Percentiles rank a stretch among this genome's conserved stretches.
These are phyloP conservation scores for Schizosaccharomyces versatilis DNA, from an alignment of 1,139 yeast genomes.

Conservation along the genomic window DNA sequence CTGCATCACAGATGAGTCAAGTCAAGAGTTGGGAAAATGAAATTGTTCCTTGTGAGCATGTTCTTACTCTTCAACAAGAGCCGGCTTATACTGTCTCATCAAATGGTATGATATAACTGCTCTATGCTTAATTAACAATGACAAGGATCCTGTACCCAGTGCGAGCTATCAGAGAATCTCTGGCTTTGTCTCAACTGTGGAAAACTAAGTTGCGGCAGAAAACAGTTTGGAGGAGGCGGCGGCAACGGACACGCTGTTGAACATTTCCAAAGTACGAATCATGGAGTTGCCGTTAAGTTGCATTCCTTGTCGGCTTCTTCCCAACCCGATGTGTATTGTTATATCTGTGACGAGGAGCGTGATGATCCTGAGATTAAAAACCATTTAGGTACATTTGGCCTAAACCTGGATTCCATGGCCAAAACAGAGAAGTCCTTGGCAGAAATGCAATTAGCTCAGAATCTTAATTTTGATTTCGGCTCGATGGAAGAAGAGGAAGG, in stretches of 20 bases:
- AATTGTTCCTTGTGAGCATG: slow-evolving; percentile 57
- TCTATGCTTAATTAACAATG: no score
- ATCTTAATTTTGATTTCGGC: slow-evolving; percentile 74
- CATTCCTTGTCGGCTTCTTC: slow-evolving; percentile 61
- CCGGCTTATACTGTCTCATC: slow-evolving; percentile 9
- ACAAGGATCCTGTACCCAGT: slow-evolving; percentile 28
- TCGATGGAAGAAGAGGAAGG: slow-evolving; percentile 57
- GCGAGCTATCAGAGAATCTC: slow-evolving; percentile 53
- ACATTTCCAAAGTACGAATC: slow-evolving; percentile 38
- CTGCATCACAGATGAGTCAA: slow-evolving; percentile 46
- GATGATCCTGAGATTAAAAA: slow-evolving; percentile 39
- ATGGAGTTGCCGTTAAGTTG: slow-evolving; percentile 68
- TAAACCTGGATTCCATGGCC: slow-evolving; percentile 36
- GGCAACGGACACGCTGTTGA: slow-evolving; percentile 78
- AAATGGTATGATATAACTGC: slow-evolving; percentile 8
- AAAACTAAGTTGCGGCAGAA: slow-evolving; percentile 72
- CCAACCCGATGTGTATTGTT: slow-evolving; percentile 61
- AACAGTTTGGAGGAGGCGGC: slow-evolving; percentile 61
- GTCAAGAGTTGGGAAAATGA: slow-evolving; percentile 85
- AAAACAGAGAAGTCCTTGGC: slow-evolving; percentile 67
- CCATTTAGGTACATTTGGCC: slow-evolving; percentile 39
- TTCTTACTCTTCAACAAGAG: slow-evolving; percentile 29
- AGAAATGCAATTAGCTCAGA: slow-evolving; percentile 80
- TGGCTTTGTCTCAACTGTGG: slow-evolving; percentile 93
- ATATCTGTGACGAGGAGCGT: slow-evolving; percentile 71